Base-by-base conservation (phyloP, 768 basidiomycete genomes). In the Lentinula guzmanii region DNA sequence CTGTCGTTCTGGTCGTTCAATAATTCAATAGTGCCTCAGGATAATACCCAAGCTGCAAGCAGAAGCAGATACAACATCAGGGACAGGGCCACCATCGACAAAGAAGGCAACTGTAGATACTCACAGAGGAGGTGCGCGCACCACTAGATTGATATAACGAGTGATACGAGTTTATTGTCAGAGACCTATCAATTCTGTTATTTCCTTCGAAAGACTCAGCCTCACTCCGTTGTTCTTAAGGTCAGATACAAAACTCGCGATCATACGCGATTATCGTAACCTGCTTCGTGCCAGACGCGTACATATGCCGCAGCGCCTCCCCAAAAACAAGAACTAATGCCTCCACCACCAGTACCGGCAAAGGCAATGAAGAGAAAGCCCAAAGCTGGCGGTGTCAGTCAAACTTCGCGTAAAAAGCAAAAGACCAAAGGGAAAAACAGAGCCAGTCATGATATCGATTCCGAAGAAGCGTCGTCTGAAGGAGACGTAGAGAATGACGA, bases 151-250 rank as follows among this genome's bases (percentile, higher is more conserved):
- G 24, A 9, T 15, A 37, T 24, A 11, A 64, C 34, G 5, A 21
- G 24, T 21, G 3, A n/a, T 39, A 10, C 18, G 18, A 45, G 2
- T 48, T 57, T 42, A 53, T n/a, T 59, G 52, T 18, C 70, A 95
- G 94, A 90, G 62, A 82, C 82, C 0, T 96, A 95, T 68, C 94
- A 96, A 65, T 94, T 93, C 70, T 93, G 90, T 52, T 96, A 93
- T 70, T 96, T 95, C 74, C 78, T 95, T 65, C 84, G 92, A 24
- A 87, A 86, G 72, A 86, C 85, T 2, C 92, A 93, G 56, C 82
- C 89, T 9, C 91, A 95, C 71, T 86, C 90, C 0, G 80, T 95
- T 2, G 76, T 94, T 7, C 76, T 91, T 66, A 96, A 96, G 80
- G 94, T 90, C 54, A n/a, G 74, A 52, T 18, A 53, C 50, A 37